These are phyloP conservation scores for Amylocystis lapponica DNA, from an alignment of 768 basidiomycete species.

Conservation along the genomic window DNA sequence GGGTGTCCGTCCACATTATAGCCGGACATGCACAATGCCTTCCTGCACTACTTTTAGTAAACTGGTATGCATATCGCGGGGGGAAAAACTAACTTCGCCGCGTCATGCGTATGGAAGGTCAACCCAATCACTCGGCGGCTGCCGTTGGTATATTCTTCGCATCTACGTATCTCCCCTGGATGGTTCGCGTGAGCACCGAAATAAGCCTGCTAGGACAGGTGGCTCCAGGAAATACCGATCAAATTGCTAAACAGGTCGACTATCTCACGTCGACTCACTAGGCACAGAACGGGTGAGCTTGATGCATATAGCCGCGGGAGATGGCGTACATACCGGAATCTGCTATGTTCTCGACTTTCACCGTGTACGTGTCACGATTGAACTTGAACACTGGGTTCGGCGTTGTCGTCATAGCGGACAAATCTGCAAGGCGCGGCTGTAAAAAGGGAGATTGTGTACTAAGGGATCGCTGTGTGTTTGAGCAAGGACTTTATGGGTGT, in stretches of 20 bases:
- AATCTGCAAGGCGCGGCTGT: not conserved
- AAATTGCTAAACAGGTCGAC: constrained; percentile 50
- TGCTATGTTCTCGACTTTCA: constrained; percentile 40
- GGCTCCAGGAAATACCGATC: constrained; percentile 45
- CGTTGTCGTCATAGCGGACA: constrained; percentile 1
- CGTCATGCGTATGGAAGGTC: constrained; percentile 46
- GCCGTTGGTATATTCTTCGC: constrained; percentile 14
- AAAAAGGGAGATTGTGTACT: no score
- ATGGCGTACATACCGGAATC: constrained; percentile 24
- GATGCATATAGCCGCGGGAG: not conserved
- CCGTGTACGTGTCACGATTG: constrained; percentile 35
- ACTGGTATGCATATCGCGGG: constrained; percentile 5
- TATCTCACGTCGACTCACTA: constrained; percentile 41
- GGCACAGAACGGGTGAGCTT: not conserved
- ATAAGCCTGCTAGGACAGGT: not conserved
- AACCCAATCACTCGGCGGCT: constrained; percentile 42
- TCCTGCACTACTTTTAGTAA: constrained; percentile 33
- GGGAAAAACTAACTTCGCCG: constrained; percentile 40
- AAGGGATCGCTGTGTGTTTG: constrained; percentile 18
- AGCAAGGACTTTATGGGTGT: constrained; percentile 13
- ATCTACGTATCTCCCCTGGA: constrained; percentile 45
- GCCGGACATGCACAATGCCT: constrained; percentile 62
- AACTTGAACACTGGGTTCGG: constrained; percentile 29
- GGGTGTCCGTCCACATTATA: constrained; percentile 49
- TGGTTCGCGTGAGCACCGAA: constrained; percentile 2